These are phyloP conservation scores for Spencermartinsiella europaea DNA, from an alignment of 805 yeast genomes.

Conservation along the genomic window DNA sequence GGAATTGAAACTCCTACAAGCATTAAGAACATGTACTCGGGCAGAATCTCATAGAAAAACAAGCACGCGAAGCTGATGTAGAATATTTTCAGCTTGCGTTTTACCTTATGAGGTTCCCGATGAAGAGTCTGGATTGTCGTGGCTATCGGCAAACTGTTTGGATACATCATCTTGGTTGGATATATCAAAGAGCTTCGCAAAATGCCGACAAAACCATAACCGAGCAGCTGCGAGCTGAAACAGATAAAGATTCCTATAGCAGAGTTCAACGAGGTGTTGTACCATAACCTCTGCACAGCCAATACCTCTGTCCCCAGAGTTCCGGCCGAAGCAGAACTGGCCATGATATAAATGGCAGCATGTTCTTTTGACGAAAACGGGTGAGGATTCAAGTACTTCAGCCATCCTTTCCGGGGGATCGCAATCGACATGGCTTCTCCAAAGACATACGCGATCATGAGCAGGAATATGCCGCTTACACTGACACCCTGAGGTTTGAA, in stretches of 20 bases:
- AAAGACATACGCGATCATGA: constrained; percentile 28
- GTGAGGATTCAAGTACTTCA: constrained; percentile 47
- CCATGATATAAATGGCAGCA: constrained; percentile 49
- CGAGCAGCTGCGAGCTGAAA: constrained; percentile 51
- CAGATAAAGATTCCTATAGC: constrained; percentile 25
- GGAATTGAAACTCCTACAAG: constrained; percentile 55
- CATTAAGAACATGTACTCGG: constrained; percentile 44
- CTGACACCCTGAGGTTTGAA: constrained; percentile 32
- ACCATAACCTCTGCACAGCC: constrained; percentile 31
- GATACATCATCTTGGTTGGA: constrained; percentile 66
- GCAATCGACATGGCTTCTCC: constrained; percentile 26
- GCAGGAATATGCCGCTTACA: constrained; percentile 29
- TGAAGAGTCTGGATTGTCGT: constrained; percentile 49
- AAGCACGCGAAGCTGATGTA: constrained; percentile 56
- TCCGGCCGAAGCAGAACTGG: constrained; percentile 28
- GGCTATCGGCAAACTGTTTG: constrained; percentile 51
- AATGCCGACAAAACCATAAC: constrained; percentile 63
- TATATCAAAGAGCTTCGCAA: constrained; percentile 54
- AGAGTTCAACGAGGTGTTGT: constrained; percentile 16
- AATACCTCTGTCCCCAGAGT: constrained; percentile 27
- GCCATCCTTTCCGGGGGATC: constrained; percentile 18
- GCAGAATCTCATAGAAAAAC: constrained; percentile 46
- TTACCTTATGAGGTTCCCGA: constrained; percentile 36
- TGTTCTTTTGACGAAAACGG: constrained; percentile 61
- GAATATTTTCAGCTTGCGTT: constrained; percentile 37